Conservation (phyloP, 129 eudicot species). For the Flaveria ramosissima region DNA sequence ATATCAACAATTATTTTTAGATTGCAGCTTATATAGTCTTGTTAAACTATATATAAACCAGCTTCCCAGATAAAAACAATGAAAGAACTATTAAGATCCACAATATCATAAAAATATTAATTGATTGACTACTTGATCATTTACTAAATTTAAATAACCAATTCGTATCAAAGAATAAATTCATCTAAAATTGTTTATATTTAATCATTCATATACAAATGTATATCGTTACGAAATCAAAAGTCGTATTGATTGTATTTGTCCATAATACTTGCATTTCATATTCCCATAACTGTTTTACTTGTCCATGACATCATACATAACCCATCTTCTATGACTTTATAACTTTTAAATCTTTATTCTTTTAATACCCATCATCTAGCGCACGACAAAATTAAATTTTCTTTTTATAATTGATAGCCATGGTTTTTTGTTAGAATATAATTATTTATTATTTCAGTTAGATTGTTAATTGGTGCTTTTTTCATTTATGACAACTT, state of each 20-base stretch:
- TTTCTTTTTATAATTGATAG: background rate
- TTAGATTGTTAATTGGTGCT: background rate
- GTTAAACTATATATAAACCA: too few relatives aligned
- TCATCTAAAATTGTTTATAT: too few relatives aligned
- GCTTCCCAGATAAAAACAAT: too few relatives aligned
- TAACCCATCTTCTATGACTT: constrained; percentile 22
- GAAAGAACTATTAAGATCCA: too few relatives aligned
- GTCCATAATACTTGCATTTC: constrained; percentile 26
- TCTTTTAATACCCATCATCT: constrained; percentile 10
- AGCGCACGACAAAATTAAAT: background rate
- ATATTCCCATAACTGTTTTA: constrained; percentile 16
- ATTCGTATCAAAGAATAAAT: too few relatives aligned
- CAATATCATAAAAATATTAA: too few relatives aligned
- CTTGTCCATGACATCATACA: constrained; percentile 30
- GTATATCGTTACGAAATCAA: background rate
- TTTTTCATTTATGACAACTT: background rate
- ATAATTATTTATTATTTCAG: background rate
- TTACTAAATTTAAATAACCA: too few relatives aligned
- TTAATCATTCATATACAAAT: too few relatives aligned
- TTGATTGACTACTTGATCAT: too few relatives aligned
- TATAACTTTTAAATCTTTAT: constrained; percentile 20
- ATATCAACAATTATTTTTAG: too few relatives aligned
- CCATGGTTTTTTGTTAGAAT: background rate
- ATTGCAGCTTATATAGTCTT: too few relatives aligned
- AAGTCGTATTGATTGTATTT: constrained; percentile 1